Percentiles rank a stretch among this genome's conserved stretches.
Conservation (phyloP, 768 basidiomycete species). For the Rhodotorula kratochvilovae region DNA sequence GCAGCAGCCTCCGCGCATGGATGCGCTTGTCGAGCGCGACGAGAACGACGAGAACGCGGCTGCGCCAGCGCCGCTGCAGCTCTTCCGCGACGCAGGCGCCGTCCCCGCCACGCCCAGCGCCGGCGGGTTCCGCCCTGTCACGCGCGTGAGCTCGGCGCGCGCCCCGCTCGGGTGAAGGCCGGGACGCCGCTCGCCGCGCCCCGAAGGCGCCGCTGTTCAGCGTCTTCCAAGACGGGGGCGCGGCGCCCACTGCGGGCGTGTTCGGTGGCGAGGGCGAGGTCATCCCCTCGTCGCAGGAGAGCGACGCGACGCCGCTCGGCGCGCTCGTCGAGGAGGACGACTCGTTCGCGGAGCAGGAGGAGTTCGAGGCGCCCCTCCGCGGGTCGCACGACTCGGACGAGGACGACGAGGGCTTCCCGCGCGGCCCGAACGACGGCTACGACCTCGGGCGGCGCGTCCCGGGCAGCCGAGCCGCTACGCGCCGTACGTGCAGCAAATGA, state of each 20-base stretch:
- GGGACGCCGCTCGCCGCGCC: not conserved
- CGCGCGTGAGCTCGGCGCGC: slow-evolving; percentile 5
- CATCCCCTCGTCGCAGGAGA: slow-evolving; percentile 5
- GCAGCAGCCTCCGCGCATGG: no score
- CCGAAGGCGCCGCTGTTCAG: slow-evolving; percentile 8
- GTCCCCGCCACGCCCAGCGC: slow-evolving; percentile 2
- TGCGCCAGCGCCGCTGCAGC: slow-evolving; percentile 23
- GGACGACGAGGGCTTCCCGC: slow-evolving; percentile 5
- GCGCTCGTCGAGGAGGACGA: slow-evolving; percentile 29
- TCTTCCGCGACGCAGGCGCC: slow-evolving; percentile 18
- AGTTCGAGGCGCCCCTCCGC: slow-evolving; percentile 14
- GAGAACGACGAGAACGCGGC: slow-evolving; percentile 17
- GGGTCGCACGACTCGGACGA: not conserved
- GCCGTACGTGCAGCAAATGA: slow-evolving; percentile 77
- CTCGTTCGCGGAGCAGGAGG: slow-evolving; percentile 41
- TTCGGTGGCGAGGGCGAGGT: not conserved
- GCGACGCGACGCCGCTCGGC: not conserved
- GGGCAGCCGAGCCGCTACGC: slow-evolving; percentile 38
- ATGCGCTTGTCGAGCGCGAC: no score
- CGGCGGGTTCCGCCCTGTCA: slow-evolving; percentile 31
- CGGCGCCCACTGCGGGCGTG: not conserved
- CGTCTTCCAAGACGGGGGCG: slow-evolving; percentile 3
- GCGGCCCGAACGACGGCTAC: slow-evolving; percentile 55
- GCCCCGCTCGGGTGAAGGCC: slow-evolving; percentile 30
- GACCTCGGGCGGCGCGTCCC: slow-evolving; percentile 32